Percentiles rank a stretch among this genome's conserved stretches.
Conservation (phyloP, 306 rosid genomes). For the Sesbania bispinosa region DNA sequence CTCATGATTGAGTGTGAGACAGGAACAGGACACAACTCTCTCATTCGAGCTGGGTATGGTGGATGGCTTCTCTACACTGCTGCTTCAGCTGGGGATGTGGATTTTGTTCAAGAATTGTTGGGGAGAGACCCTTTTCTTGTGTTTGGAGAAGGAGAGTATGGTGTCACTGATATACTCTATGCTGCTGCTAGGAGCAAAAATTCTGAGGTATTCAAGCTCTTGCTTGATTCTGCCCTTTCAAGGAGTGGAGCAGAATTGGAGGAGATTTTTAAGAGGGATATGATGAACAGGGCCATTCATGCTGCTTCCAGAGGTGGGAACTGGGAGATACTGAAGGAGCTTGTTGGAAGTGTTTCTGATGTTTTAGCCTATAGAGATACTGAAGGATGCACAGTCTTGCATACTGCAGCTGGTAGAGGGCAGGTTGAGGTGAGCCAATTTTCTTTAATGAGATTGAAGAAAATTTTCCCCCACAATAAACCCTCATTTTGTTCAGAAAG, state of each 20-base stretch:
- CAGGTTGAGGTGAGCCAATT: slow-evolving; percentile 62
- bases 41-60: slow-evolving; percentile 85
- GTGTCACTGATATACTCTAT: slow-evolving; percentile 74
- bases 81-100: slow-evolving; percentile 82
- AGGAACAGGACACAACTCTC: slow-evolving; percentile 48
- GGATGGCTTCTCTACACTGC: slow-evolving; percentile 98
- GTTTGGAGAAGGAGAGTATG: slow-evolving; percentile 91
- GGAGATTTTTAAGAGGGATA: slow-evolving; percentile 56
- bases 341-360: slow-evolving; percentile 41
- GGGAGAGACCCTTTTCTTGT: slow-evolving; percentile 57
- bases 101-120: slow-evolving; percentile 56
- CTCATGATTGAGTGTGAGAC: slow-evolving; percentile 62
- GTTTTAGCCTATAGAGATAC: slow-evolving; percentile 55
- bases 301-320: slow-evolving; percentile 92
- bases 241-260: slow-evolving; percentile 24
- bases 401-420: slow-evolving; percentile 79
- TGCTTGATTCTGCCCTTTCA: slow-evolving; percentile 53
- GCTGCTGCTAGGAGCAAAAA: slow-evolving; percentile 81
- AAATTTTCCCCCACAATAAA: no score
- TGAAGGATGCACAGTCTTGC: slow-evolving; percentile 68
- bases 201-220: slow-evolving; percentile 53
- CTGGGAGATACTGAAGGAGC: slow-evolving; percentile 58
- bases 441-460: not conserved
- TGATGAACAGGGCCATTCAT: slow-evolving; percentile 75
- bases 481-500: no score